Percentiles rank a stretch among this genome's conserved stretches.
phyloP scores from a whole-genome alignment of 345 rosid species.

The Sisymbrium irio region DNA sequence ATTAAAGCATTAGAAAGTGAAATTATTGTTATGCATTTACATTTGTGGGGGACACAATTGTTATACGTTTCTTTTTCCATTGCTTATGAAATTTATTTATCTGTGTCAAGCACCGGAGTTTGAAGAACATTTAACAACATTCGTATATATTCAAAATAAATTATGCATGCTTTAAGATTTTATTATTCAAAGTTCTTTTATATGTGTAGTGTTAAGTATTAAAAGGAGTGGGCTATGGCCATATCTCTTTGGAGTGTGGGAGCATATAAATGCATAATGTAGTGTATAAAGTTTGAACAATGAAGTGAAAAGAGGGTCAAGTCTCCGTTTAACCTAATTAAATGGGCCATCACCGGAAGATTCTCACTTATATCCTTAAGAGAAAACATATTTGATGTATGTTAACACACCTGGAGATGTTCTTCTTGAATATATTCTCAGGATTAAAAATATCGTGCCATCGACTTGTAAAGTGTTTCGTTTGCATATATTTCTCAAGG shows the following conservation, averaged over 20 bases:
- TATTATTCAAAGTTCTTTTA: not conserved
- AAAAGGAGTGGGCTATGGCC: not conserved
- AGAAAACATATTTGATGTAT: not conserved
- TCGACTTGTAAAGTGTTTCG: constrained; percentile 9
- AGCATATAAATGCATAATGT: not conserved
- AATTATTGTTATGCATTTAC: not conserved
- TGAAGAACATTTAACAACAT: not conserved
- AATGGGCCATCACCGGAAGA: not conserved
- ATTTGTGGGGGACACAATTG: not conserved
- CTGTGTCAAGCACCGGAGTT: not conserved
- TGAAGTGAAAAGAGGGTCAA: not conserved
- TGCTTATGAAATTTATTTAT: not conserved
- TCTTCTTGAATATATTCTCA: constrained; percentile 19
- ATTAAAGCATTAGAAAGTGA: not conserved
- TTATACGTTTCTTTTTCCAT: not conserved
- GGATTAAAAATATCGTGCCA: constrained; percentile 5
- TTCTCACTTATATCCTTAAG: not conserved
- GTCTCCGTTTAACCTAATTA: constrained; percentile 6
- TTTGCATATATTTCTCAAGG: not conserved
- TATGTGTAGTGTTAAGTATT: not conserved
- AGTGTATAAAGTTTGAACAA: not conserved
- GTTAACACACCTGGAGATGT: not conserved
- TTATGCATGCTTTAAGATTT: not conserved
- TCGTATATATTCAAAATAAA: not conserved
- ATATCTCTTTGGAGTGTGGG: not conserved